Evolutionary conservation across 2,329 filamentous ascomycete genomes (phyloP), one percentile per base, ranked within the genome.

Genomic region (Epichloe festucae): DNA sequence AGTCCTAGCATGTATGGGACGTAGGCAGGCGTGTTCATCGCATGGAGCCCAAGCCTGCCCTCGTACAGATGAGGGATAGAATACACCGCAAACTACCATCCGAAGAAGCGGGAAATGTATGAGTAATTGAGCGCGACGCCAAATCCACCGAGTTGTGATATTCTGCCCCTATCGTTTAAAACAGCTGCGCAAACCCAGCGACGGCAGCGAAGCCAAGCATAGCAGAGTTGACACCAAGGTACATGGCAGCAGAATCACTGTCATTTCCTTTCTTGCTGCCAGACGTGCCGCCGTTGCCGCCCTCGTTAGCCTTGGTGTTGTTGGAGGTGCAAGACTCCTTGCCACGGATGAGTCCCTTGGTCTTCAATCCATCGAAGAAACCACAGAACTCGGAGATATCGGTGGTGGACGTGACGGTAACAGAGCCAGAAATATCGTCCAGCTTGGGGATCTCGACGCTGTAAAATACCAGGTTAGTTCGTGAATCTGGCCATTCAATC

Each of bases 371-470:
- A 55, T 73, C 62, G 53, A 79, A 66, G 66, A 85, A 78, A 35
- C 64, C 58, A 49, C 68, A 64, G 74, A 86, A 81, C 52, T 67
- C 62, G 53, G 57, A 56, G 56, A 87, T 82, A 55, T 84, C 74
- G 54, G 74, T 76, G 50, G 83, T 86, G 58, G 77, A 82, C 61
- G 81, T 74, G 58, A 87, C 72, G 62, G 84, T 82, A 66, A 88
- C 85, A 55, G 79, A 79, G 69, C 87, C 87, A 63, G 77, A 76
- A 59, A 90, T 85, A 57, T 83, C 76, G 54, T 76, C 70, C 27
- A 91, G 74, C 39, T 70, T 65, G 54, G 87, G 84, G 50, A 96
- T 77, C 38, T 75, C 65, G 58, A 93, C 82, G 54, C 89, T 95
- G 36, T n/a, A 1, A 7, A 7, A 27, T 11, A 4, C 14, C 14